Conservation (phyloP, 202 grass and related monocot genomes). For the Digitaria exilis region DNA sequence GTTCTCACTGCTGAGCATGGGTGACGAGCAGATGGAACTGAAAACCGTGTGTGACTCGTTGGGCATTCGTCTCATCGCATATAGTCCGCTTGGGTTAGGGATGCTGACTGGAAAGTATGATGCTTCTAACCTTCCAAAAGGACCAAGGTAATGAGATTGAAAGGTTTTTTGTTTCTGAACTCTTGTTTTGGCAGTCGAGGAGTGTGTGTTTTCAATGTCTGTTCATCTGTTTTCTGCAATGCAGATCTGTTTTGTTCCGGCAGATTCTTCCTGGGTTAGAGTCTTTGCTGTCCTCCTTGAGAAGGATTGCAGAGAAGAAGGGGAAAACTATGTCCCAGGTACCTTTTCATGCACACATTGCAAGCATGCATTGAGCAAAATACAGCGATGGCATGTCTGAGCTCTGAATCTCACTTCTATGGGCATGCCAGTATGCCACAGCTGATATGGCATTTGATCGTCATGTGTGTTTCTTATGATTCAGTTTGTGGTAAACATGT, state of each 20-base stretch:
- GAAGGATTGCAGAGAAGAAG: constrained; percentile 65
- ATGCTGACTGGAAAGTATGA: constrained; percentile 89
- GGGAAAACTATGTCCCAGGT: constrained; percentile 92
- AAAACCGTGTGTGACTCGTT: constrained; percentile 80
- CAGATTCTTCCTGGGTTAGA: constrained; percentile 90
- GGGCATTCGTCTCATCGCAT: constrained; percentile 74
- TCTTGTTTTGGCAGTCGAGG: not conserved
- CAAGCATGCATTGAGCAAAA: not conserved
- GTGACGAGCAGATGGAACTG: constrained; percentile 80
- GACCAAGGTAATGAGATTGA: constrained; percentile 57
- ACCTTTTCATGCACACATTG: not conserved
- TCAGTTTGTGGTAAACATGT: not conserved
- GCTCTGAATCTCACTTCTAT: not conserved
- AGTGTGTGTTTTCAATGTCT: constrained; percentile 12
- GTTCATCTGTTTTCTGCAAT: constrained; percentile 28
- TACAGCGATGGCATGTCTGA: not conserved
- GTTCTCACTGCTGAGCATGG: constrained; percentile 89
- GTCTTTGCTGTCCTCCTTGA: constrained; percentile 63
- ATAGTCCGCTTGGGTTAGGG: constrained; percentile 85
- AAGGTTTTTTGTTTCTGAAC: not conserved
- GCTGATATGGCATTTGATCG: not conserved
- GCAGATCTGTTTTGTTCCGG: constrained; percentile 78
- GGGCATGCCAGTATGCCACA: not conserved
- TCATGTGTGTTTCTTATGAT: not conserved
- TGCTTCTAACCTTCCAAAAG: constrained; percentile 63